Base-by-base conservation (phyloP, 1,139 yeast species). In the Suhomyces bokatorum region DNA sequence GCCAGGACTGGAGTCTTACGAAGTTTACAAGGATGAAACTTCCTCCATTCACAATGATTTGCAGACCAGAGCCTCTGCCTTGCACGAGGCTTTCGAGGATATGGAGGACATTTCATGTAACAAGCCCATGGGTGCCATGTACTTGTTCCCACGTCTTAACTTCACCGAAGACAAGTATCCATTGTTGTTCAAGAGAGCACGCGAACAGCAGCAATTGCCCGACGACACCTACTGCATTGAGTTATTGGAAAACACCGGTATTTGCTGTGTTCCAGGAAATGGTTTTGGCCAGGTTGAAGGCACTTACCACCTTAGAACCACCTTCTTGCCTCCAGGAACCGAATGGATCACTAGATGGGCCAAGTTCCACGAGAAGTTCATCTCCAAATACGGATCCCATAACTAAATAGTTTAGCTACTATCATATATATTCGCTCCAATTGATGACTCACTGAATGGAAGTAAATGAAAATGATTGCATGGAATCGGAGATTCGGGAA, bases 61-160 rank as follows among this genome's bases (percentile, higher is more conserved):
- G 51, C 67, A 75, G 52, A 59, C 68, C 33, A 82, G 97, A 58
- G 84, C 98, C 12, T 60, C 67, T 14, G 67, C 72, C 35, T 73
- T 95, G 44, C 85, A 81, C 63, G 66, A 78, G 27, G 87, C 97
- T 0, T 93, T 95, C 67, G 62, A 70, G 44, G 63, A 77, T 35
- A 81, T 93, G 86, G 87, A 85, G 51, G 95, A 93, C 50, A 83
- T 93, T 42, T 65, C 77, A 22, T 90, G 97, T 65, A 89, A 88
- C 67, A 79, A 79, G 56, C 98, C 98, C 39, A 82, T 86, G 74
- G 99, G 99, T 54, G 98, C 99, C 36, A 93, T 93, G 99, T 93
- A 93, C 67, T 74, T 95, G 50, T 93, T 89, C 81, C 99, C 99
- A 32, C 77, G 73, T 51, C 73, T 93, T 53, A 64, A 78, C 37